Evolutionary conservation across 1,139 yeast genomes (phyloP).

Genomic region (Zygotorulaspora mrakii): DNA sequence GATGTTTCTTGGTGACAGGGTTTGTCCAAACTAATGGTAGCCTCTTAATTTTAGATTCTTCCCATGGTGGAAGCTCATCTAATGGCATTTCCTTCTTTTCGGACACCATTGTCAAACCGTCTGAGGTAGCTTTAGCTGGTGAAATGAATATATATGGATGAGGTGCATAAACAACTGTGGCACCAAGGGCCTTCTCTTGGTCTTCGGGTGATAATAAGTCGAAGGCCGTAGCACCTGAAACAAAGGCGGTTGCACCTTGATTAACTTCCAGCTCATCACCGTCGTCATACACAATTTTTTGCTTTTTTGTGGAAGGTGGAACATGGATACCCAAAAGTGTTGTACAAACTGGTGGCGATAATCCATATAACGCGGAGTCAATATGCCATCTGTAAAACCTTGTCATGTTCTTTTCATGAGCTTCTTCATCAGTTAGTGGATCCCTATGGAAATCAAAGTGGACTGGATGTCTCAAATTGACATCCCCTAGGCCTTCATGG

Average conservation of each 20-base stretch:
- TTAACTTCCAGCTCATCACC: constrained; percentile 62
- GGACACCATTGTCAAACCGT: constrained; percentile 79
- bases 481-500: constrained; percentile 67
- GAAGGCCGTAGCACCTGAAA: constrained; percentile 75
- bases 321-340: constrained; percentile 78
- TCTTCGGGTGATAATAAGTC: constrained; percentile 63
- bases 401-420: constrained; percentile 54
- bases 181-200: constrained; percentile 64
- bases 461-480: constrained; percentile 73
- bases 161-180: constrained; percentile 83
- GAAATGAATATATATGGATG: constrained; percentile 85
- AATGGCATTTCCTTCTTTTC: constrained; percentile 69
- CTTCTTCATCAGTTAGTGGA: constrained; percentile 57
- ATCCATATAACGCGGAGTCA: constrained; percentile 80
- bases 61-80: constrained; percentile 77
- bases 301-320: constrained; percentile 47
- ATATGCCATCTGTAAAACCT: constrained; percentile 92
- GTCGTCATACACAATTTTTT: constrained; percentile 62
- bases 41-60: constrained; percentile 63
- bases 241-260: constrained; percentile 86
- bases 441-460: constrained; percentile 75
- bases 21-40: constrained; percentile 90
- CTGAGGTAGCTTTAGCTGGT: constrained; percentile 74
- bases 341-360: constrained; percentile 81
- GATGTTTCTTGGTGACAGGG: constrained; percentile 80